These are phyloP conservation scores for Penicillium psychrosexuale DNA, from an alignment of 2,329 filamentous ascomycete genomes.

Conservation along the genomic window DNA sequence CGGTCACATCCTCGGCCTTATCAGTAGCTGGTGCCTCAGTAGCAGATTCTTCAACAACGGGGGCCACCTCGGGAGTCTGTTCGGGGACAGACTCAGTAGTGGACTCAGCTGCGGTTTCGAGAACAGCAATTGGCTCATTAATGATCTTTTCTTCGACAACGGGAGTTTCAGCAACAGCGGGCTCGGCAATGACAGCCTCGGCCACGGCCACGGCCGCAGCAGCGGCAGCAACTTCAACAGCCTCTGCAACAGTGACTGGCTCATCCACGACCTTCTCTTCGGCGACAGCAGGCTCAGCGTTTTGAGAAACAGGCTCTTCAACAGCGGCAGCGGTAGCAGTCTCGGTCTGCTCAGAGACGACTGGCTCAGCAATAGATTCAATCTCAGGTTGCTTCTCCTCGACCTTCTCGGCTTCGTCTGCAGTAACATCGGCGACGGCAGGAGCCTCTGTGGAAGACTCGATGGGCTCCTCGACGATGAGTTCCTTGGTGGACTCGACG, in stretches of 20 bases:
- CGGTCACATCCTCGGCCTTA: not conserved
- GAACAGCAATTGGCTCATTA: not conserved
- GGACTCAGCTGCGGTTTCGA: not conserved
- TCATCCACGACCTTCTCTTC: conserved; percentile 1
- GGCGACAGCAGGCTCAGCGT: not conserved
- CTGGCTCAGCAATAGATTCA: conserved; percentile 3
- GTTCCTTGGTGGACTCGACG: conserved; percentile 1
- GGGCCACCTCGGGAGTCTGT: not conserved
- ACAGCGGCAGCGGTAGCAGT: not conserved
- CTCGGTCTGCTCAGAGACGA: conserved; percentile 5
- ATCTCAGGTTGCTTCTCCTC: conserved; percentile 3
- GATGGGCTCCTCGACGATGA: conserved; percentile 1
- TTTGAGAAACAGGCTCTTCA: conserved; percentile 6
- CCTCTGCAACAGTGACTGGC: not conserved
- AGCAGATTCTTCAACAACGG: not conserved
- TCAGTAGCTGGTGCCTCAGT: not conserved
- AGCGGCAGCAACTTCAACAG: not conserved
- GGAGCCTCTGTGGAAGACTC: conserved; percentile 1
- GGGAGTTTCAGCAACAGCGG: not conserved
- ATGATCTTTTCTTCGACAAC: not conserved
- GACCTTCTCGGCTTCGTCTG: conserved; percentile 10
- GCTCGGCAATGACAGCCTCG: not conserved
- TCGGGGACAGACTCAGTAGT: not conserved
- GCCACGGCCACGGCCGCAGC: not conserved
- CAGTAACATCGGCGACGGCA: not conserved